Percentiles rank a stretch among this genome's conserved stretches.
Evolutionary conservation across 305 asterid genomes (phyloP).

Genomic region (Fraxinus xanthoxyloides): DNA sequence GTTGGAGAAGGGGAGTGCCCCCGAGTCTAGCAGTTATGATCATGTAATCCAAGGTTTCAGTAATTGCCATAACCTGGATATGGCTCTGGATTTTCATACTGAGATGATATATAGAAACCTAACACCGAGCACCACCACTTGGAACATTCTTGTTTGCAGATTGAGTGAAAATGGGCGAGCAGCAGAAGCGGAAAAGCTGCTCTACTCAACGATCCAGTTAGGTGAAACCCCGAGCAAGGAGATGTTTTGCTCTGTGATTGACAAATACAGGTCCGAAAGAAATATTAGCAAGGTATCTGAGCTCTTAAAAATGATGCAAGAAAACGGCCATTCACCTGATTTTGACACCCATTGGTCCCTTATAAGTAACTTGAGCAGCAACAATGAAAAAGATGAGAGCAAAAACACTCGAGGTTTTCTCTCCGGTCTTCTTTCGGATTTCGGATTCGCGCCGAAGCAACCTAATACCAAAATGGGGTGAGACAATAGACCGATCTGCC

Average conservation of each 20-base stretch:
- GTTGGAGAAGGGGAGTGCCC: slow-evolving; percentile 50
- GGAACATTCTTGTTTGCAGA: slow-evolving; percentile 43
- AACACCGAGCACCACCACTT: slow-evolving; percentile 48
- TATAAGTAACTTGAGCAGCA: slow-evolving; percentile 54
- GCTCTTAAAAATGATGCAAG: slow-evolving; percentile 64
- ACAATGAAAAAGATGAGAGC: slow-evolving; percentile 30
- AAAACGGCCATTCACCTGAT: slow-evolving; percentile 66
- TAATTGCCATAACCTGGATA: slow-evolving; percentile 31
- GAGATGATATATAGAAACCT: slow-evolving; percentile 67
- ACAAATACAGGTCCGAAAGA: slow-evolving; percentile 41
- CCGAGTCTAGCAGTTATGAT: slow-evolving; percentile 59
- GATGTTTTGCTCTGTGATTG: slow-evolving; percentile 50
- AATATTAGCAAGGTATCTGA: slow-evolving; percentile 49
- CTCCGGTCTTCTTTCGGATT: slow-evolving; percentile 66
- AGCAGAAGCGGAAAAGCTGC: slow-evolving; percentile 58
- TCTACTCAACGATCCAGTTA: slow-evolving; percentile 44
- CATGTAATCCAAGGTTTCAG: slow-evolving; percentile 52
- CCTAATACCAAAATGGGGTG: slow-evolving; percentile 20
- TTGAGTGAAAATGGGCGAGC: slow-evolving; percentile 40
- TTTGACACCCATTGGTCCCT: slow-evolving; percentile 87
- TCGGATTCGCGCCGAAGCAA: slow-evolving; percentile 45
- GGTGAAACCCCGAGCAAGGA: slow-evolving; percentile 67
- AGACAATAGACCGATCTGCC: neutral
- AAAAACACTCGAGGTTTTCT: slow-evolving; percentile 38
- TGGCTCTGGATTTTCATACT: slow-evolving; percentile 58